These are phyloP conservation scores for Hyphopichia homilentoma DNA, from an alignment of 805 yeast species.

Conservation along the genomic window DNA sequence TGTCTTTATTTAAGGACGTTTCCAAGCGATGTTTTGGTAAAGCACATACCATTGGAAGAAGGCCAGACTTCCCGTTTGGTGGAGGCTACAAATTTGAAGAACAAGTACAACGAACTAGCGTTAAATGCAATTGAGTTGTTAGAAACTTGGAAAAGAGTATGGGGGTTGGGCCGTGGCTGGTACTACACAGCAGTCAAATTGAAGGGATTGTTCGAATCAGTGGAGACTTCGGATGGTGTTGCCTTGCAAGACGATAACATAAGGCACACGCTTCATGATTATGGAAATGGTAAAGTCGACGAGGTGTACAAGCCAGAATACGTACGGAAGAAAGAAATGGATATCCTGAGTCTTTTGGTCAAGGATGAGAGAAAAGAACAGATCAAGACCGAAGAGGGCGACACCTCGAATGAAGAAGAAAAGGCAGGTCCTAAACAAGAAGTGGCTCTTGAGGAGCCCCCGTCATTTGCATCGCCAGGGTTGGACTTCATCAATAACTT, in stretches of 20 bases:
- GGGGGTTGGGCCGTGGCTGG: conserved; percentile 31
- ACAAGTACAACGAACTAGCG: conserved; percentile 17
- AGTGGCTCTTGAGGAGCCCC: not conserved
- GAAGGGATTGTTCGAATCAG: conserved; percentile 16
- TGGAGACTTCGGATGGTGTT: conserved; percentile 6
- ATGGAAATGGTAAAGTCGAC: conserved; percentile 24
- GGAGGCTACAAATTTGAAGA: conserved; percentile 12
- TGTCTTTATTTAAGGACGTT: conserved; percentile 26
- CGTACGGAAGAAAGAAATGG: conserved; percentile 9
- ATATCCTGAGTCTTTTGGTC: conserved; percentile 10
- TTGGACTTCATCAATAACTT: conserved; percentile 14
- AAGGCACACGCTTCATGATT: conserved; percentile 25
- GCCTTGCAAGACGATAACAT: conserved; percentile 16
- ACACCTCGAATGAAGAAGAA: not conserved
- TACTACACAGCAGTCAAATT: conserved; percentile 20
- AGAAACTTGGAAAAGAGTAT: conserved; percentile 21
- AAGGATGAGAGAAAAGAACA: conserved; percentile 3
- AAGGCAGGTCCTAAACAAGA: not conserved
- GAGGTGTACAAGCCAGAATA: conserved; percentile 15
- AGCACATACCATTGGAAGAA: conserved; percentile 6
- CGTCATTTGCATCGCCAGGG: conserved; percentile 10
- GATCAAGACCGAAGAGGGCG: not conserved
- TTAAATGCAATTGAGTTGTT: conserved; percentile 18
- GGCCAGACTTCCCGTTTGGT: conserved; percentile 1
- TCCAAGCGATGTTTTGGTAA: conserved; percentile 17